A percentile compares a stretch with the other conserved stretches of the same genome.
These are phyloP conservation scores for Amoebophrya sp. DNA, from an alignment of 169 alveolate genomes.

Conservation along the genomic window DNA sequence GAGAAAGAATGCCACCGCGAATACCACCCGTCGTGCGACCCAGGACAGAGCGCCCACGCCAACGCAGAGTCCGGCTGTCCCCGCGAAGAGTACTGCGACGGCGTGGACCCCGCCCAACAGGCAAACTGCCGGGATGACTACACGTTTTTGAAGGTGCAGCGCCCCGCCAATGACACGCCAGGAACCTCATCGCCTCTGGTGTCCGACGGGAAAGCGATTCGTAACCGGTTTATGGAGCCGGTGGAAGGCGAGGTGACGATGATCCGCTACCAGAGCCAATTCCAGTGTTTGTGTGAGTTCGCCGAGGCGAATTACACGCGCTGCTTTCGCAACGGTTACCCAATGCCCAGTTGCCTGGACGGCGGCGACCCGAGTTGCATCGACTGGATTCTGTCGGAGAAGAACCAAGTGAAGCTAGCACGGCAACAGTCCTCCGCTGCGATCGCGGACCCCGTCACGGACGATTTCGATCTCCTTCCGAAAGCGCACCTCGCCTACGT, in stretches of 20 bases:
- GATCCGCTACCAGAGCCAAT: not conserved
- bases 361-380: not conserved
- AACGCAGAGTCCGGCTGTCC: not conserved
- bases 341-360: not conserved
- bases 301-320: not conserved
- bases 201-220: not conserved
- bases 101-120: not conserved
- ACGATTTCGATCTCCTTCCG: not conserved
- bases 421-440: no score
- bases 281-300: not conserved
- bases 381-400: no score
- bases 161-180: not conserved
- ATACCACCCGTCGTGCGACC: not conserved
- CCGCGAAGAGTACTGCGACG: not conserved
- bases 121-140: not conserved
- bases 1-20: not conserved
- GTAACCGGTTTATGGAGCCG: not conserved
- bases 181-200: not conserved
- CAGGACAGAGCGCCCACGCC: not conserved
- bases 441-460: not conserved
- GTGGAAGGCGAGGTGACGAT: not conserved
- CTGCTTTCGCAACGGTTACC: not conserved
- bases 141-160: not conserved
- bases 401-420: no score
- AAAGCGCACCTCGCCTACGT: slow-evolving; percentile 4